Evolutionary conservation across 2,329 filamentous ascomycete species (phyloP), one percentile per base, ranked within the genome.

Genomic region (Epichloe bromicola): DNA sequence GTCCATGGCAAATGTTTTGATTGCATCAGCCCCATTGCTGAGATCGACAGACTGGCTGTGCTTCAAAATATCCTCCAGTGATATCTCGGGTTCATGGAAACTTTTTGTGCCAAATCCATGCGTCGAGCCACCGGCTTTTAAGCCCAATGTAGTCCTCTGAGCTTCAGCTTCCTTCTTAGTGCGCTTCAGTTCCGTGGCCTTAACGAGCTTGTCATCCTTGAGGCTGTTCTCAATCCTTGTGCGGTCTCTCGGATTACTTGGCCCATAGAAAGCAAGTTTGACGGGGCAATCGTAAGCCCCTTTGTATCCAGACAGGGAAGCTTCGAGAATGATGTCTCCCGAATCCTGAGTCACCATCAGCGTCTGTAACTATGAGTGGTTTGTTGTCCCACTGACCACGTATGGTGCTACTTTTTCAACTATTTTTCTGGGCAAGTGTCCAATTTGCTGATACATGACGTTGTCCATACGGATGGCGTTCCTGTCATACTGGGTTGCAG

Each of bases 391-490:
- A 55, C 71, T 59, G 65, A 84, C 82, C 61, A 94, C 74, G 61
- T 87, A 88, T 2, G 75, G 78, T 0, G 86, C 81, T 49, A 95
- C 68, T 64, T 86, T 91, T n/a, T 73, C 69, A 1, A 82, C 87
- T 20, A 88, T 61, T 1, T 67, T 72, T 12, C 79, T 73, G 6
- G 86, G 84, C 40, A 95, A 72, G 65, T 95, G 88, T 1, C 88
- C 88, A 58, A 95, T 86, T 60, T 94, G 88, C 7, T 66, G 64
- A 15, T 80, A 77, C 60, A 85, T 76, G 14, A 90, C 86, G 63
- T 93, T 94, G 59, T 86, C 75, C 1, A 94, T 79, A 5, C 80
- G 78, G 52, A 94, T 88, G 0, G 88, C 88, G 66, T 93, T 93
- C 5, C 58, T 55, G 61, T 93, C 86, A 61, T 85, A 86, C 57